Evolutionary conservation across 2,329 filamentous ascomycete genomes (phyloP).

Genomic region (Xylariomycetidae sp.): DNA sequence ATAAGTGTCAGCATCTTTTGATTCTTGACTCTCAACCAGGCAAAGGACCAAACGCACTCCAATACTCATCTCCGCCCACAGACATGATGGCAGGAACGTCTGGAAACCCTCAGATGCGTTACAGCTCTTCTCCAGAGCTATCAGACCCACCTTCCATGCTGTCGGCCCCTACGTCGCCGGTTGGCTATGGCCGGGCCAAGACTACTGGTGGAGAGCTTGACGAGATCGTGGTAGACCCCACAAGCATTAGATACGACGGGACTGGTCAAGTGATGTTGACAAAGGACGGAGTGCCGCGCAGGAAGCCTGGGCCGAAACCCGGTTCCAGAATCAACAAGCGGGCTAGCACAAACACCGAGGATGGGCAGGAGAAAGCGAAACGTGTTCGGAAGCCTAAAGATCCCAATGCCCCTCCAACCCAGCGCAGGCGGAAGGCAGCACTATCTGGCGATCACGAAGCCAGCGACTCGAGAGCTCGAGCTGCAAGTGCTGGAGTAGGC

Average conservation of each 20-base stretch:
- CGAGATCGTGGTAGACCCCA: constrained; percentile 29
- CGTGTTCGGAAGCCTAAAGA: constrained; percentile 55
- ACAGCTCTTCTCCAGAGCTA: constrained; percentile 28
- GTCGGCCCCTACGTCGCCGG: constrained; percentile 25
- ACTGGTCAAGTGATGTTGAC: constrained; percentile 42
- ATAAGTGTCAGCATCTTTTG: no score
- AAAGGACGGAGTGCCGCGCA: constrained; percentile 53
- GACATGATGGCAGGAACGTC: no score
- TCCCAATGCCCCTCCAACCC: constrained; percentile 50
- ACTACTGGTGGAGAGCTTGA: constrained; percentile 22
- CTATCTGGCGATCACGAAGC: constrained; percentile 25
- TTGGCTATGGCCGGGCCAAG: constrained; percentile 17
- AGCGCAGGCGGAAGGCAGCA: constrained; percentile 51
- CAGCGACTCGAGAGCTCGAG: constrained; percentile 19
- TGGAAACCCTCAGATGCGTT: constrained; percentile 18
- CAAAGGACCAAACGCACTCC: no score
- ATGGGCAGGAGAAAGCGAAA: constrained; percentile 39
- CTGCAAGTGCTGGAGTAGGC: constrained; percentile 17
- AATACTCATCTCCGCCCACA: no score
- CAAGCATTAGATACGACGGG: constrained; percentile 26
- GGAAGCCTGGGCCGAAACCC: constrained; percentile 63
- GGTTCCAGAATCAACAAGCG: constrained; percentile 49
- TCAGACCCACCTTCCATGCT: constrained; percentile 29
- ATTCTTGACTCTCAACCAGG: no score
- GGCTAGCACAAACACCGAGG: constrained; percentile 34